Percentiles rank a stretch among this genome's conserved stretches.
Evolutionary conservation across 2,329 filamentous ascomycete genomes (phyloP).

Genomic region (Nigrospora osmanthi): DNA sequence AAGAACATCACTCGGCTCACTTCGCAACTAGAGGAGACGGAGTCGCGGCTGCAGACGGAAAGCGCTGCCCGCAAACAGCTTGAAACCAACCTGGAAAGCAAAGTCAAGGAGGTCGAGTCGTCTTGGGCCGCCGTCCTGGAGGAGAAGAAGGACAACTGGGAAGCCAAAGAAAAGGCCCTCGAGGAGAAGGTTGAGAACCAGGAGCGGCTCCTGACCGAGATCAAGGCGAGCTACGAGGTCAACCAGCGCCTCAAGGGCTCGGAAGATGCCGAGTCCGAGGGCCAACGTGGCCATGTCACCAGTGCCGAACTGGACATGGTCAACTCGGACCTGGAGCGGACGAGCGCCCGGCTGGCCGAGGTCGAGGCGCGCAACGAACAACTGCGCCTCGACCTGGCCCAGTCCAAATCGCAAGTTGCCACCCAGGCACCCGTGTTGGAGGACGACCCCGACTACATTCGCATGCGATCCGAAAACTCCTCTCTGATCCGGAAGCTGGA

Average conservation of each 20-base stretch:
- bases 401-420: slow-evolving; percentile 68
- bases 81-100: slow-evolving; percentile 68
- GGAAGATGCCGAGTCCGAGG: slow-evolving; percentile 51
- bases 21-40: slow-evolving; percentile 73
- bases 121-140: slow-evolving; percentile 86
- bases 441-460: slow-evolving; percentile 83
- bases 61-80: slow-evolving; percentile 63
- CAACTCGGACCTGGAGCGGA: slow-evolving; percentile 82
- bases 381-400: slow-evolving; percentile 80
- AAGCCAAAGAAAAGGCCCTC: slow-evolving; percentile 79
- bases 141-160: slow-evolving; percentile 96
- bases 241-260: slow-evolving; percentile 78
- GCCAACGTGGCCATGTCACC: slow-evolving; percentile 57
- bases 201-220: slow-evolving; percentile 82
- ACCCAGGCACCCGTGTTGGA: slow-evolving; percentile 60
- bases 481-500: slow-evolving; percentile 86
- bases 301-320: slow-evolving; percentile 92
- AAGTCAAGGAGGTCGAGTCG: slow-evolving; percentile 80
- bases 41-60: slow-evolving; percentile 73
- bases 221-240: slow-evolving; percentile 96
- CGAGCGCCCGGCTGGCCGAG: slow-evolving; percentile 78
- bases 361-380: slow-evolving; percentile 93
- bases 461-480: slow-evolving; percentile 87
- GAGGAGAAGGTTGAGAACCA: slow-evolving; percentile 95
- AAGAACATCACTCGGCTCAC: slow-evolving; percentile 68